Conservation (phyloP, 2,329 filamentous ascomycete species). For the Fusarium sp. region DNA sequence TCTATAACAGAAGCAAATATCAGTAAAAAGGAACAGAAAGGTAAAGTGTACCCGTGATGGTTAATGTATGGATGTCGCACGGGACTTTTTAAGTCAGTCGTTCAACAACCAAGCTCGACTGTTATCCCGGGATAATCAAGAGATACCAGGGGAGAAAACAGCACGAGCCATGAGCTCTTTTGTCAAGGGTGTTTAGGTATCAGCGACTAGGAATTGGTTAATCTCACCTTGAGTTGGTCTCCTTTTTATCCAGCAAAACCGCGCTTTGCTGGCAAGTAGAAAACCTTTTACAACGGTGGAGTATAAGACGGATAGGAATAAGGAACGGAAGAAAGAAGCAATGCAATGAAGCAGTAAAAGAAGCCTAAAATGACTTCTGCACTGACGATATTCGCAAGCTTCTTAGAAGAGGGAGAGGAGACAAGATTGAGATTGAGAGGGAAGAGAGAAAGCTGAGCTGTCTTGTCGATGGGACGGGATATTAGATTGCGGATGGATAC, state of each 20-base stretch:
- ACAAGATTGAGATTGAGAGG: conserved; percentile 12
- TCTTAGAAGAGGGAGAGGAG: conserved; percentile 22
- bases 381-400: conserved; percentile 29
- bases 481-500: conserved; percentile 44
- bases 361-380: conserved; percentile 28
- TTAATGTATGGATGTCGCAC: conserved; percentile 18
- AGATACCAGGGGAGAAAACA: conserved; percentile 5
- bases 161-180: conserved; percentile 14
- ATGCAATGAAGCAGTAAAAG: conserved; percentile 28
- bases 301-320: conserved; percentile 11
- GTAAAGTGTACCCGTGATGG: neutral
- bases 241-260: conserved; percentile 41
- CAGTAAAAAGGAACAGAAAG: conserved; percentile 3
- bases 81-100: conserved; percentile 4
- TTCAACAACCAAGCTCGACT: conserved; percentile 27
- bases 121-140: conserved; percentile 13
- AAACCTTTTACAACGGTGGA: conserved; percentile 6
- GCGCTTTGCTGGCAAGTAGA: conserved; percentile 27
- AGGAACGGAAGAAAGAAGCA: conserved; percentile 29
- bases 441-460: conserved; percentile 39
- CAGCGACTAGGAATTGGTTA: conserved; percentile 31
- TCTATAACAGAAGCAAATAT: conserved; percentile 14
- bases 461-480: conserved; percentile 39
- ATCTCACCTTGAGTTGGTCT: conserved; percentile 36
- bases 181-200: conserved; percentile 20